Conservation (phyloP, 2,329 filamentous ascomycete species). For the Pseudogymnoascus sp. region DNA sequence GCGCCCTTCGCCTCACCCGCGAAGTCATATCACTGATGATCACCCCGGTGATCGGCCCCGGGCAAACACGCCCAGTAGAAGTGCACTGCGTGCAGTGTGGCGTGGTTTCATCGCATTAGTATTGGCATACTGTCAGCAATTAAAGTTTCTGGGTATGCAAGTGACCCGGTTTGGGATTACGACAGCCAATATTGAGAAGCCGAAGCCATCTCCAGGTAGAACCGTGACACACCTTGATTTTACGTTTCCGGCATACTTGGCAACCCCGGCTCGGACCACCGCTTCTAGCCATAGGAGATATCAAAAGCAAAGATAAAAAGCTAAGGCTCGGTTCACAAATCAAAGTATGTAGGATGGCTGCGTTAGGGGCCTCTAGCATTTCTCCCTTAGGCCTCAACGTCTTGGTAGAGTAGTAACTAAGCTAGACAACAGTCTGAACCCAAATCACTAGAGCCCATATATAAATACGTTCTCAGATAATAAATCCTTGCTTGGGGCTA, state of each 20-base stretch:
- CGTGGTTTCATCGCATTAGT: constrained; percentile 6
- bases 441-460: neutral
- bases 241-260: constrained; percentile 2
- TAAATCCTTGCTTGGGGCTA: neutral
- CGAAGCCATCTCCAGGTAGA: neutral
- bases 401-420: neutral
- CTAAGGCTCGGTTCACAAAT: neutral
- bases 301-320: neutral
- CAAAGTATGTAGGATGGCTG: neutral
- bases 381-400: neutral
- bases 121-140: neutral
- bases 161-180: neutral
- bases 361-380: neutral
- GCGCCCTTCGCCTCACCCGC: neutral
- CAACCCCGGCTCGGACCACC: constrained; percentile 7
- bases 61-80: constrained; percentile 1
- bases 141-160: neutral
- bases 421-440: neutral
- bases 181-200: neutral
- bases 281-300: neutral
- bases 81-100: constrained; percentile 3
- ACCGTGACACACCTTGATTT: neutral
- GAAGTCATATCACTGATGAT: constrained; percentile 9
- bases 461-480: neutral
- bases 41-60: constrained; percentile 6